Evolutionary conservation across 768 basidiomycete genomes (phyloP), one percentile per base, ranked within the genome.

Genomic region (Auricularia auricula-judae): DNA sequence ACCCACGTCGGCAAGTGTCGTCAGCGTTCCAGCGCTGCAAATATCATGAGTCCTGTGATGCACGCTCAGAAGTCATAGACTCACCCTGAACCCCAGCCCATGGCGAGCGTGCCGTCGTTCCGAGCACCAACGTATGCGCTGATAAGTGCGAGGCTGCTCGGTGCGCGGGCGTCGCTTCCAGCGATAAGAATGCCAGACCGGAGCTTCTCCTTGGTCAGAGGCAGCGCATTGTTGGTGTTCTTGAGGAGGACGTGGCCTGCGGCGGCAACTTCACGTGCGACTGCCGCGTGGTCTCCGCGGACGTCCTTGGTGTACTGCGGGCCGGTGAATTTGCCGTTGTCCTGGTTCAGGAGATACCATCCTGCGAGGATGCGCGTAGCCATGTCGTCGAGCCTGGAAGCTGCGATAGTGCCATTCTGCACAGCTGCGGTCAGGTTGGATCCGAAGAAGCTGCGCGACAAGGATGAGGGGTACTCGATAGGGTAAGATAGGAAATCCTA

Each of bases 1-100:
- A 76, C 83, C 70, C 64, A 88, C 87, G 59, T 88, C 85, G 66
- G 93, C 75, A 16, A 93, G 82, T 73, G 92, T 93, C 4, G 87
- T 84, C 77, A 90, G 86, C 67, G 85, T 83, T 12, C 83, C 80
- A 0, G 93, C 91, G 75, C 91, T 42, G 39, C 39, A 14, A 42
- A 14, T 14, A 42, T 7, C 39, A 8, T 7, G 7, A 14, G 12
- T 7, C 7, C 7, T 42, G 8, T 42, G 39, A 42, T 10, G 10
- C 39, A 10, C 16, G 18, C 18, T 18, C 16, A 1, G 44, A 7
- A 7, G 43, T 10, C 8, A 36, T 42, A 8, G 7, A 42, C 39
- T 8, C 14, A 43, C 39, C 39, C 64, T 23, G 36, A 39, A 21
- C 64, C 64, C 64, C 64, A 65, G 33, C 64, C 64, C 43, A 61